A percentile compares a stretch with the other conserved stretches of the same genome.
Conservation (phyloP, 2,329 filamentous ascomycete species). For the Onygenales sp. region DNA sequence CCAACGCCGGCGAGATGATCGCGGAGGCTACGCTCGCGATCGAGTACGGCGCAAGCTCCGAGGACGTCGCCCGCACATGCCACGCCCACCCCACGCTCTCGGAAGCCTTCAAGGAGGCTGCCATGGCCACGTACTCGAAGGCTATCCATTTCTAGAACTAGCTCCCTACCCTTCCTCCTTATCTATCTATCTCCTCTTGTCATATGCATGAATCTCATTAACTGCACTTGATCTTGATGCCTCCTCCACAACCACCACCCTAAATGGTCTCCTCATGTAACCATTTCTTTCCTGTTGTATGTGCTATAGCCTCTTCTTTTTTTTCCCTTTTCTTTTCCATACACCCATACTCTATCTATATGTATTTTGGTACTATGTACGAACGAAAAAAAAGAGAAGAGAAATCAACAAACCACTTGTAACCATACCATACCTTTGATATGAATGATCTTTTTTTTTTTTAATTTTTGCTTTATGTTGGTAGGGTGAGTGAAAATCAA, state of each 20-base stretch:
- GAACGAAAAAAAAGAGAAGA: too few species aligned
- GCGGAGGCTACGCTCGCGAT: conserved; percentile 90
- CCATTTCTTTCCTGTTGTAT: not conserved
- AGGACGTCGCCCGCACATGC: conserved; percentile 90
- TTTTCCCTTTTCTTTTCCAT: not conserved
- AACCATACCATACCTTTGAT: not conserved
- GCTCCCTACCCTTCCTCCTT: not conserved
- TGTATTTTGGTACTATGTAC: too few species aligned
- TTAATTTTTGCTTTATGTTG: conserved; percentile 1
- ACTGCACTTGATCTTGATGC: not conserved
- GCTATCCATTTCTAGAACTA: conserved; percentile 77
- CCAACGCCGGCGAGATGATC: conserved; percentile 98
- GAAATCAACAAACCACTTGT: too few species aligned
- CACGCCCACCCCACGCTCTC: conserved; percentile 94
- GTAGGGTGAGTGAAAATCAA: not conserved
- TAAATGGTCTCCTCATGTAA: not conserved
- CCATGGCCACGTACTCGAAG: conserved; percentile 93
- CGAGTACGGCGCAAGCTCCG: conserved; percentile 90
- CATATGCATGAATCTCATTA: not conserved
- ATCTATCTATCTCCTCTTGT: not conserved
- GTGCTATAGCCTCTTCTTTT: not conserved
- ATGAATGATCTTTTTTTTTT: not conserved
- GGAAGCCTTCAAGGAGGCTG: conserved; percentile 99
- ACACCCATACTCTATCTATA: not conserved
- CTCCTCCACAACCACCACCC: too few species aligned